A percentile compares a stretch with the other conserved stretches of the same genome.
phyloP scores from a whole-genome alignment of 2,329 filamentous ascomycete genomes.

The Fusarium burgessii region DNA sequence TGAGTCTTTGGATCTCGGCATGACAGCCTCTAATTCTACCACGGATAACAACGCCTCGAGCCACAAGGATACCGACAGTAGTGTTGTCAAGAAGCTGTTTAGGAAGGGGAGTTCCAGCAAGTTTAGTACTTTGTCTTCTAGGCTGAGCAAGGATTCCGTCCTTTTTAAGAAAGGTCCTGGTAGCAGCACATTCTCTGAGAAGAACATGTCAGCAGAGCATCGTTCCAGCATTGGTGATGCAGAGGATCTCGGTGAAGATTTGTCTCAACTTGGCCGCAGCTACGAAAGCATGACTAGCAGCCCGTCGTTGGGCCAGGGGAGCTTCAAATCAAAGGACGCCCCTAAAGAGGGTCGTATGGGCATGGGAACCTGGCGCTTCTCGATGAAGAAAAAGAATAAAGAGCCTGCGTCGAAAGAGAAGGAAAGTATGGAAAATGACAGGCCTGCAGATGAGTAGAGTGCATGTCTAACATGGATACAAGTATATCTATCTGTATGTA shows the following conservation, averaged over 20 bases:
- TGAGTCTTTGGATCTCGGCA: conserved; percentile 68
- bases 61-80: conserved; percentile 66
- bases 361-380: conserved; percentile 66
- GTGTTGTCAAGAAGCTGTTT: conserved; percentile 70
- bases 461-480: conserved; percentile 3
- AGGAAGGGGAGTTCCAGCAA: conserved; percentile 75
- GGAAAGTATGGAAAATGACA: conserved; percentile 66
- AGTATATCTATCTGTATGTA: neutral
- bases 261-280: conserved; percentile 59
- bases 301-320: conserved; percentile 65
- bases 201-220: conserved; percentile 64
- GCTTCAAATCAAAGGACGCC: conserved; percentile 56
- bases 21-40: conserved; percentile 66
- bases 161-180: conserved; percentile 71
- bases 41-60: conserved; percentile 63
- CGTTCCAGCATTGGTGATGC: conserved; percentile 69
- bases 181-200: conserved; percentile 68
- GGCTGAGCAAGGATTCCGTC: conserved; percentile 65
- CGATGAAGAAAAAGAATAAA: conserved; percentile 71
- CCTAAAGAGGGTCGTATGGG: conserved; percentile 62
- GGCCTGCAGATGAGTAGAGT: conserved; percentile 47
- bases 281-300: conserved; percentile 69
- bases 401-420: conserved; percentile 58
- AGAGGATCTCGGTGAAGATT: conserved; percentile 64
- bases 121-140: conserved; percentile 68